These are phyloP conservation scores for Apiospora rasikravindrae DNA, from an alignment of 2,329 filamentous ascomycete genomes.

Conservation along the genomic window DNA sequence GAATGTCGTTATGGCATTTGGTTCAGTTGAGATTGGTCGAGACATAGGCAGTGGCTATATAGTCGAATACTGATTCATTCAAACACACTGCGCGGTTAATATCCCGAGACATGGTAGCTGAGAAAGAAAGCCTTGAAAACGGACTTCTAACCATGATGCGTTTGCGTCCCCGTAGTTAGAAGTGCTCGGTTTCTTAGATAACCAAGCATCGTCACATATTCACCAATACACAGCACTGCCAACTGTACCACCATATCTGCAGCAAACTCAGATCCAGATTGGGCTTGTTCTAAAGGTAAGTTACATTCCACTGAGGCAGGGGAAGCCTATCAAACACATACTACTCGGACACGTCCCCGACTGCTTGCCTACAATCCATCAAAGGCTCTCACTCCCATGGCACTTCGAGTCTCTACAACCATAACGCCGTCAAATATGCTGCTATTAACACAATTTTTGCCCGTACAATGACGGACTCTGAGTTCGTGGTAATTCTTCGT, in stretches of 20 bases:
- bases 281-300: constrained; percentile 15
- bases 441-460: constrained; percentile 34
- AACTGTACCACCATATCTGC: background rate
- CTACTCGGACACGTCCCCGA: constrained; percentile 27
- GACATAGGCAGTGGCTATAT: background rate
- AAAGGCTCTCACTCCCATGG: background rate
- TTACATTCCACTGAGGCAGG: constrained; percentile 8
- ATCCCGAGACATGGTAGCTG: background rate
- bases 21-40: background rate
- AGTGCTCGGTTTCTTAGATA: background rate
- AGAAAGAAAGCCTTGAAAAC: background rate
- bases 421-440: constrained; percentile 41
- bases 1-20: background rate
- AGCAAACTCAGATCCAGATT: constrained; percentile 10
- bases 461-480: constrained; percentile 21
- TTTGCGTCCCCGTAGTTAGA: background rate
- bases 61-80: background rate
- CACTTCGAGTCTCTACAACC: constrained; percentile 34
- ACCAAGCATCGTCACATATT: background rate
- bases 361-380: constrained; percentile 19
- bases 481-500: constrained; percentile 14
- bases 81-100: background rate
- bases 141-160: background rate
- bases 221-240: background rate
- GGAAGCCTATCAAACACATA: constrained; percentile 28